These are phyloP conservation scores for Arabidopsis lyrata DNA, from an alignment of 441 rosid species.

Conservation along the genomic window DNA sequence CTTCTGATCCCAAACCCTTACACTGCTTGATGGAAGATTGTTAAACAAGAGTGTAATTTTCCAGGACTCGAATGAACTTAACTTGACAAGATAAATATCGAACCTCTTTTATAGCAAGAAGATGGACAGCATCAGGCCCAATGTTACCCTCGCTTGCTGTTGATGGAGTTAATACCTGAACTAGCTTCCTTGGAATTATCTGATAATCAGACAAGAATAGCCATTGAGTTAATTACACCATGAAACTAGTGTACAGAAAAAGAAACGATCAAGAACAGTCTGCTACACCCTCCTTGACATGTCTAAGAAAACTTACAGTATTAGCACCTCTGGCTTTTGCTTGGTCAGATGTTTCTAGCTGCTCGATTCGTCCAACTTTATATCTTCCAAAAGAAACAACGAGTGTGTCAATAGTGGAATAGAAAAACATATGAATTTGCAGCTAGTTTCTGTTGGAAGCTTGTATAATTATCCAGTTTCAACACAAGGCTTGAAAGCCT, in stretches of 20 bases:
- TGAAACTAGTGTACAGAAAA: constrained; percentile 14
- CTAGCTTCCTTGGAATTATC: constrained; percentile 85
- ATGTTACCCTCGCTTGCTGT: constrained; percentile 72
- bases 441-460: constrained; percentile 3
- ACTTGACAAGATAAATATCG: constrained; percentile 37
- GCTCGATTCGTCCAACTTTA: constrained; percentile 96
- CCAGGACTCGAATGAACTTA: constrained; percentile 4
- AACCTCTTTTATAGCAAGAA: constrained; percentile 96
- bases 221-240: constrained; percentile 23
- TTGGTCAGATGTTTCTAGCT: constrained; percentile 89
- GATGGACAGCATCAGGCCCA: constrained; percentile 94
- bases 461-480: constrained; percentile 31
- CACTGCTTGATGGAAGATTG: constrained; percentile 25
- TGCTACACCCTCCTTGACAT: constrained; percentile 27
- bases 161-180: constrained; percentile 85
- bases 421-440: constrained; percentile 18
- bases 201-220: constrained; percentile 47
- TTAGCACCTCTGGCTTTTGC: constrained; percentile 84
- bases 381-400: constrained; percentile 57
- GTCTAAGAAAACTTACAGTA: constrained; percentile 63
- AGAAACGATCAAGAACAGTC: constrained; percentile 25
- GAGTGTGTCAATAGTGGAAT: neutral
- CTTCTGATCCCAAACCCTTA: constrained; percentile 13
- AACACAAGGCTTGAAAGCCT: constrained; percentile 21
- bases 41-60: constrained; percentile 5